These are phyloP conservation scores for Misopates orontium DNA, from an alignment of 257 asterid species.

Conservation along the genomic window DNA sequence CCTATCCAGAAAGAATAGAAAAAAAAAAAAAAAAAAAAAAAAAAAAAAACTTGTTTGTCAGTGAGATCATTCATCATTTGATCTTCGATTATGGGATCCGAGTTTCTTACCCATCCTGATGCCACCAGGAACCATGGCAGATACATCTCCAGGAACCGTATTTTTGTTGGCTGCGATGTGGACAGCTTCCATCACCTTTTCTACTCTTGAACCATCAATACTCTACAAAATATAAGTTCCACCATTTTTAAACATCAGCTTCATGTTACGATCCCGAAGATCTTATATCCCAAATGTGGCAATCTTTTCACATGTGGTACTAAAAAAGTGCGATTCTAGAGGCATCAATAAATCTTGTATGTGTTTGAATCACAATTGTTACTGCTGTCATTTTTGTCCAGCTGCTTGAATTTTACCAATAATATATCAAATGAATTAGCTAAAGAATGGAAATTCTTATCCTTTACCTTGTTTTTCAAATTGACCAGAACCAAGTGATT, in stretches of 20 bases:
- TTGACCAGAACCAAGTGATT: constrained; percentile 86
- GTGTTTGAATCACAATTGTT: too few relatives aligned
- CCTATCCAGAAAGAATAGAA: constrained; percentile 39
- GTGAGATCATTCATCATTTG: neutral
- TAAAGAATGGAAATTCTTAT: neutral
- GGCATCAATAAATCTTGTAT: too few relatives aligned
- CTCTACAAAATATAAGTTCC: constrained; percentile 41
- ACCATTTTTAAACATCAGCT: neutral
- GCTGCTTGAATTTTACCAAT: neutral
- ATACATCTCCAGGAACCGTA: constrained; percentile 92
- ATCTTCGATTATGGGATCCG: neutral
- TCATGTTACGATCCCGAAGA: neutral
- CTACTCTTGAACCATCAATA: constrained; percentile 86
- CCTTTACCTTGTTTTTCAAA: constrained; percentile 61
- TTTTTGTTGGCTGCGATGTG: constrained; percentile 90
- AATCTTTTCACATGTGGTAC: too few relatives aligned
- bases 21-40: constrained; percentile 2
- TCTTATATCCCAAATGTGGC: neutral
- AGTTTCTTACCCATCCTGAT: constrained; percentile 73
- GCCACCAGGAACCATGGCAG: constrained; percentile 98
- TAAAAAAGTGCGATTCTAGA: too few relatives aligned
- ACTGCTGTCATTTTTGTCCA: neutral
- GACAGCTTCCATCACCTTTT: constrained; percentile 82
- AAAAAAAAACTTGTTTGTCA: constrained; percentile 1
- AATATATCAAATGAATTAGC: neutral